Conservation (phyloP, 805 yeast genomes). For the Lipomyces japonicus region DNA sequence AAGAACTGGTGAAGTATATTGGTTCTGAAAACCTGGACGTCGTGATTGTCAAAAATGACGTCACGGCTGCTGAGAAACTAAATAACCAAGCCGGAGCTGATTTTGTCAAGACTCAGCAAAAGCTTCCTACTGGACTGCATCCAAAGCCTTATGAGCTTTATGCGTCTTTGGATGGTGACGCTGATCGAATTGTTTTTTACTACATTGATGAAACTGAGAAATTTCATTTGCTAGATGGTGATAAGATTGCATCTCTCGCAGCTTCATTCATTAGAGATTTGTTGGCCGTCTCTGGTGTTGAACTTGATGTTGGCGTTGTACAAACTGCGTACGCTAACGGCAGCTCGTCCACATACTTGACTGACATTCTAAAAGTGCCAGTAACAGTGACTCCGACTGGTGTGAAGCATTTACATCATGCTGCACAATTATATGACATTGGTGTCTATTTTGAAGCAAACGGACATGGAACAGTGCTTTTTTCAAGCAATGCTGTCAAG, state of each 20-base stretch:
- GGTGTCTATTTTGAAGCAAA: slow-evolving; percentile 98
- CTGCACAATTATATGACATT: slow-evolving; percentile 71
- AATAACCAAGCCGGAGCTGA: slow-evolving; percentile 93
- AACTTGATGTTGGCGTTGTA: slow-evolving; percentile 67
- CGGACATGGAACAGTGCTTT: slow-evolving; percentile 97
- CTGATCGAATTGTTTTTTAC: slow-evolving; percentile 85
- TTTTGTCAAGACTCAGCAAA: slow-evolving; percentile 85
- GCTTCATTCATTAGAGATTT: slow-evolving; percentile 62
- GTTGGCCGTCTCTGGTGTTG: slow-evolving; percentile 44
- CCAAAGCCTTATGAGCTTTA: slow-evolving; percentile 51
- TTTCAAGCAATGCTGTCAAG: slow-evolving; percentile 52
- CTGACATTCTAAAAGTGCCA: slow-evolving; percentile 60
- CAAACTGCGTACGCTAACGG: slow-evolving; percentile 99
- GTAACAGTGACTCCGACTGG: slow-evolving; percentile 92
- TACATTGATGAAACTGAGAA: slow-evolving; percentile 37
- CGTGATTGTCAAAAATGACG: slow-evolving; percentile 38
- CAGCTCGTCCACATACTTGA: slow-evolving; percentile 70
- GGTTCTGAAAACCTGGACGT: slow-evolving; percentile 44
- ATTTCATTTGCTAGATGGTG: slow-evolving; percentile 70
- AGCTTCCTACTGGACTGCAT: slow-evolving; percentile 58
- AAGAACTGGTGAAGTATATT: slow-evolving; percentile 45
- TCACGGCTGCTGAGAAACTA: slow-evolving; percentile 62
- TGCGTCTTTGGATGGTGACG: slow-evolving; percentile 95
- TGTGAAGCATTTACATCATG: slow-evolving; percentile 93
- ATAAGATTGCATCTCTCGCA: slow-evolving; percentile 80